Base-by-base conservation (phyloP, 2,329 filamentous ascomycete genomes). In the Aspergillus proliferans region DNA sequence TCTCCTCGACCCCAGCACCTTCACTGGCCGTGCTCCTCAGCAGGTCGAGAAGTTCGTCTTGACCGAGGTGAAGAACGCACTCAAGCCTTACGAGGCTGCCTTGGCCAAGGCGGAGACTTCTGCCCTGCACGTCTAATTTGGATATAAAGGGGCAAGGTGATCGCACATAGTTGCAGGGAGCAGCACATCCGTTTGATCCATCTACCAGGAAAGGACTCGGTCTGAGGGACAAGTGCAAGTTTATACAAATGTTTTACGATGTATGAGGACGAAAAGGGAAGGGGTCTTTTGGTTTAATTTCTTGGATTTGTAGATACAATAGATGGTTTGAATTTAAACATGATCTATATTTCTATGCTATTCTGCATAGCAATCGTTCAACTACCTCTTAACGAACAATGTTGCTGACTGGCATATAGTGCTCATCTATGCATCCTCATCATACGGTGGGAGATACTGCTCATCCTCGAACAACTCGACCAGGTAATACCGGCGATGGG, bases 1-100 rank as follows among this genome's bases (percentile, higher is more conserved):
- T 39, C 78, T 91, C 70, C 71, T 91, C 43, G 78, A 85, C 53
- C 76, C 86, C 1, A 77, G 77, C 60, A 74, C 76, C 49, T 84
- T 83, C 54, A 77, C 80, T 47, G 81, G 81, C 4, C 66, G 79
- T 43, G 74, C 73, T 24, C 72, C 75, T 19, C 68, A 83, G 67
- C 71, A 79, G 62, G 76, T 83, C 18, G 70, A 71, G 53, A 73
- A 70, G 53, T 83, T 81, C 60, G 70, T 73, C 49, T 68, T 70
- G 45, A 75, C 71, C 39, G 75, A 77, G 53, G 74, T 80, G 9
- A 68, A 70, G 46, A 65, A 71, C 47, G 74, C 74, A 18, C 57
- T 80, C 47, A 67, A 64, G 62, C 71, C 72, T 15, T 81, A 79
- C 58, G 67, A 67, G 55, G 57, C 66, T 43, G 54, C 61, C 38